These are phyloP conservation scores for Erigeron philadelphicus DNA, from an alignment of 140 eudicot species.

Conservation along the genomic window DNA sequence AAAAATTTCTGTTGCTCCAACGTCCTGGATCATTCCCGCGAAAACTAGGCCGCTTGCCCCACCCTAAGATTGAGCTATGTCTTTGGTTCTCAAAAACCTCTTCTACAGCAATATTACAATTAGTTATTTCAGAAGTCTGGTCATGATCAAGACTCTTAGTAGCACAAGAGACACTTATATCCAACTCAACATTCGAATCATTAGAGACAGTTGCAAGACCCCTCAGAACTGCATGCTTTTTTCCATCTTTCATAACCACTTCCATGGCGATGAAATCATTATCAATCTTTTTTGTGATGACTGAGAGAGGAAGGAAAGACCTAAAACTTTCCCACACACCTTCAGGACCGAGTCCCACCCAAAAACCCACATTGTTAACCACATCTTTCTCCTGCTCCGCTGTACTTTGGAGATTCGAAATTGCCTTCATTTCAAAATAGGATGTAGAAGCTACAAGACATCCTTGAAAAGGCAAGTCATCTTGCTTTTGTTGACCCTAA, in stretches of 20 bases:
- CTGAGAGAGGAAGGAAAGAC: conserved; percentile 85
- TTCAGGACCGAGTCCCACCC: conserved; percentile 70
- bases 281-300: conserved; percentile 50
- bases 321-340: conserved; percentile 88
- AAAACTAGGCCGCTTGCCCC: conserved; percentile 44
- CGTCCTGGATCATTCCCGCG: conserved; percentile 50
- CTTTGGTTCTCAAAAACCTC: conserved; percentile 61
- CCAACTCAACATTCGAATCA: conserved; percentile 63
- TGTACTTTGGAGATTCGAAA: conserved; percentile 39
- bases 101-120: conserved; percentile 29
- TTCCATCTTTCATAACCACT: conserved; percentile 71
- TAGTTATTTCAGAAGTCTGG: conserved; percentile 24
- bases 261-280: conserved; percentile 72
- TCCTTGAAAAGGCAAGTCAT: conserved; percentile 42
- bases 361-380: conserved; percentile 71
- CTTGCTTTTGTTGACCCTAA: conserved; percentile 48
- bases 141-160: conserved; percentile 32
- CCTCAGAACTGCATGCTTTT: conserved; percentile 83
- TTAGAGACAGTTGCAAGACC: conserved; percentile 71
- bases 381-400: conserved; percentile 40
- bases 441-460: conserved; percentile 65
- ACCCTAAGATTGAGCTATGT: conserved; percentile 43
- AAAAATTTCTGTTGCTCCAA: conserved; percentile 56
- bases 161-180: conserved; percentile 44
- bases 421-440: conserved; percentile 60